These are phyloP conservation scores for Botryotinia convoluta DNA, from an alignment of 2,329 filamentous ascomycete genomes.

Conservation along the genomic window DNA sequence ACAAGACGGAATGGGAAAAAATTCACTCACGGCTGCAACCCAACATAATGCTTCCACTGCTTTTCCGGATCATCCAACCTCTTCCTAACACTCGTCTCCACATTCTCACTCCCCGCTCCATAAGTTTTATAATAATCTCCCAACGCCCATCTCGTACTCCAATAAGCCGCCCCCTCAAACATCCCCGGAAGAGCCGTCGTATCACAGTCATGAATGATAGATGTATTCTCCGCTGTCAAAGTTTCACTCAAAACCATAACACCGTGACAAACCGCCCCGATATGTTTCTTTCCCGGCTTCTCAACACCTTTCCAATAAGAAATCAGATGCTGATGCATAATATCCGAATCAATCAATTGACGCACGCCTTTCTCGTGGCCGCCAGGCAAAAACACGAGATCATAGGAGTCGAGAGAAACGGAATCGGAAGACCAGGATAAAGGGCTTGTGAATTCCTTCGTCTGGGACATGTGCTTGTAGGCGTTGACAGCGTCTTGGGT, in stretches of 20 bases:
- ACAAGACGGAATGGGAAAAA: neutral
- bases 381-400: conserved; percentile 51
- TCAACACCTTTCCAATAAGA: conserved; percentile 49
- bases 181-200: conserved; percentile 50
- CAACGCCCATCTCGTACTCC: conserved; percentile 48
- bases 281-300: conserved; percentile 45
- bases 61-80: conserved; percentile 42
- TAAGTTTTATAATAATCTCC: conserved; percentile 59
- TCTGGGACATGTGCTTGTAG: conserved; percentile 46
- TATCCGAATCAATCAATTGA: conserved; percentile 50
- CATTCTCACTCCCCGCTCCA: conserved; percentile 49
- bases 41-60: conserved; percentile 47
- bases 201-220: conserved; percentile 46
- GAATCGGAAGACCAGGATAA: conserved; percentile 45
- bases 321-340: conserved; percentile 45
- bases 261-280: conserved; percentile 53
- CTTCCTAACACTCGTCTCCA: conserved; percentile 47
- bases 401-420: conserved; percentile 47
- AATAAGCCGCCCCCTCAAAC: conserved; percentile 51
- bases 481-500: conserved; percentile 42
- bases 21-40: conserved; percentile 44
- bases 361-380: conserved; percentile 53
- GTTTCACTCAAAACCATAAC: conserved; percentile 50
- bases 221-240: conserved; percentile 37
- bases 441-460: conserved; percentile 44